phyloP scores from a whole-genome alignment of 140 eudicot species.

The Senecio squalidus region DNA sequence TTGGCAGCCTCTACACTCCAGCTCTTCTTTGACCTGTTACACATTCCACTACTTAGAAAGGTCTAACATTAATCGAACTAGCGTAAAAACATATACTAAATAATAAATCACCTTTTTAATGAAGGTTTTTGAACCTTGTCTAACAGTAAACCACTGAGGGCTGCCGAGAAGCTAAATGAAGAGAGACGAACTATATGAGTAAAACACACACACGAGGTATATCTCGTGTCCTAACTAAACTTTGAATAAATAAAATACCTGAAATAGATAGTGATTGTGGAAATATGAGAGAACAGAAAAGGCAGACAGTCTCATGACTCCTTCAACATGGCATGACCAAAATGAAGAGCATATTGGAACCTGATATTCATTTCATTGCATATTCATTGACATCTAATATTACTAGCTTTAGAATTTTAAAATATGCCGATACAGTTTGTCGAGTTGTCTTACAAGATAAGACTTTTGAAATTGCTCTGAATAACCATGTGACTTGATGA shows the following conservation, averaged over 20 bases:
- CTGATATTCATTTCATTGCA: slow-evolving; percentile 22
- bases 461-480: slow-evolving; percentile 86
- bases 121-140: slow-evolving; percentile 67
- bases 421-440: neutral
- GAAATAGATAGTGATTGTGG: slow-evolving; percentile 83
- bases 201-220: no score
- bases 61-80: neutral
- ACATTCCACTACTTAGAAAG: neutral
- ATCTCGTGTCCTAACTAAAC: neutral
- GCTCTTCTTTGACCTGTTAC: slow-evolving; percentile 28
- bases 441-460: slow-evolving; percentile 57
- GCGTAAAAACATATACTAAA: neutral
- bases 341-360: slow-evolving; percentile 82
- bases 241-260: slow-evolving; percentile 34
- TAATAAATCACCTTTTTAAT: slow-evolving; percentile 48
- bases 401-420: no score
- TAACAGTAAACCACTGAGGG: slow-evolving; percentile 95
- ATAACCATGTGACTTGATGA: slow-evolving; percentile 70
- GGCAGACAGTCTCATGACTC: slow-evolving; percentile 82
- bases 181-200: neutral
- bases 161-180: slow-evolving; percentile 68
- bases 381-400: neutral
- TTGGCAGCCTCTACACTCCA: slow-evolving; percentile 57
- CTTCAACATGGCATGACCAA: slow-evolving; percentile 91
- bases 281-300: slow-evolving; percentile 76